Evolutionary conservation across 345 rosid genomes (phyloP).

Genomic region (Fremontodendron californicum): DNA sequence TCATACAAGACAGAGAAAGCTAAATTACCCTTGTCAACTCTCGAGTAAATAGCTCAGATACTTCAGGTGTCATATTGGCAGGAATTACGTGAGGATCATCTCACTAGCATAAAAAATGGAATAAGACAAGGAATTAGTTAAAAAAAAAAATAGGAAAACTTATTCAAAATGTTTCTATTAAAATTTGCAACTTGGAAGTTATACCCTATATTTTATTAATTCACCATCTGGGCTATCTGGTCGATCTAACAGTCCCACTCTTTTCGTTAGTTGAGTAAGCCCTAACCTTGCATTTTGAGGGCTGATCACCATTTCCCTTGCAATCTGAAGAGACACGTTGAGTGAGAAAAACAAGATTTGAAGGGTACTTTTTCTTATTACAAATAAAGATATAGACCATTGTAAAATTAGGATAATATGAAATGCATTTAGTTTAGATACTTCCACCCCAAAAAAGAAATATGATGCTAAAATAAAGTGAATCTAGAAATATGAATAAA

Average conservation of each 20-base stretch:
- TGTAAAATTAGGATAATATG: not conserved
- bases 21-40: conserved; percentile 76
- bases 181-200: conserved; percentile 2
- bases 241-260: conserved; percentile 64
- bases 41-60: conserved; percentile 81
- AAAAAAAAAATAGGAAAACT: not conserved
- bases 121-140: conserved; percentile 1
- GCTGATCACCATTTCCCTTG: conserved; percentile 94
- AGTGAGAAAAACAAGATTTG: conserved; percentile 2
- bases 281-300: conserved; percentile 85
- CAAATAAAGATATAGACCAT: not conserved
- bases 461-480: not conserved
- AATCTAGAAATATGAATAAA: not conserved
- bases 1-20: conserved; percentile 14
- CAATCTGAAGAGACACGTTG: conserved; percentile 51
- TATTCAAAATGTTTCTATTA: not conserved
- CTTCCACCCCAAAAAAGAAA: not conserved
- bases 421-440: not conserved
- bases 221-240: conserved; percentile 71
- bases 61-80: conserved; percentile 75
- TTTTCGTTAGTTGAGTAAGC: conserved; percentile 60
- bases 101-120: conserved; percentile 52
- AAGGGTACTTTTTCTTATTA: not conserved
- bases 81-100: conserved; percentile 86
- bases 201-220: conserved; percentile 77